A percentile compares a stretch with the other conserved stretches of the same genome.
Conservation (phyloP, 2,329 filamentous ascomycete species). For the Pseudogymnoascus pannorum region DNA sequence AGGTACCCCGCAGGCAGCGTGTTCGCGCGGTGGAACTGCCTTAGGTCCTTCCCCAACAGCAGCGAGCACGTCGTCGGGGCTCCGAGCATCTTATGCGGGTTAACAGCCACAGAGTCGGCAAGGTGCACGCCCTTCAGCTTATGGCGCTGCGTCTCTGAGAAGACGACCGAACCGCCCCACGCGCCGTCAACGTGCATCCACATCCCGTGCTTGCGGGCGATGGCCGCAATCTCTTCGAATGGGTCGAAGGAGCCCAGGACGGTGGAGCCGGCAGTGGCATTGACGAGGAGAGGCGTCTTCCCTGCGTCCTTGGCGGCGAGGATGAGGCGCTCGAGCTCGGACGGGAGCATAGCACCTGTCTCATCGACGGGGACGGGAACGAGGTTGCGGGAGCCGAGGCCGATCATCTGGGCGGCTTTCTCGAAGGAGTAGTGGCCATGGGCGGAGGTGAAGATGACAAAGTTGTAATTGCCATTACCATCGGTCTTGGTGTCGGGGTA, state of each 20-base stretch:
- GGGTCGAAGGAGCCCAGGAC: constrained; percentile 87
- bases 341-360: constrained; percentile 62
- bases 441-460: constrained; percentile 79
- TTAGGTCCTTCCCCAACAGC: constrained; percentile 69
- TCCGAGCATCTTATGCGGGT: constrained; percentile 96
- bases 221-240: constrained; percentile 57
- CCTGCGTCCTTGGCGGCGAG: constrained; percentile 54
- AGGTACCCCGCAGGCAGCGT: constrained; percentile 81
- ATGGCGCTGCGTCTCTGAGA: constrained; percentile 54
- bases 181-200: constrained; percentile 93
- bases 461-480: constrained; percentile 59
- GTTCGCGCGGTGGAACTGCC: constrained; percentile 73
- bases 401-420: constrained; percentile 87
- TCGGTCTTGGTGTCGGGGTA: constrained; percentile 69
- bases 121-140: constrained; percentile 65
- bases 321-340: constrained; percentile 57
- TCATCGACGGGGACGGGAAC: constrained; percentile 67
- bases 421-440: constrained; percentile 94
- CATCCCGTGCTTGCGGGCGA: constrained; percentile 65
- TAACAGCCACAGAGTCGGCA: constrained; percentile 78
- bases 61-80: constrained; percentile 88
- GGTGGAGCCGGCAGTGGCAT: constrained; percentile 90
- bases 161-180: constrained; percentile 82
- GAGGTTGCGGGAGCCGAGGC: constrained; percentile 70
- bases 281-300: constrained; percentile 86